Evolutionary conservation across 176 grass and related monocot genomes (phyloP), one percentile per base, ranked within the genome.

Genomic region (Pharus latifolius): DNA sequence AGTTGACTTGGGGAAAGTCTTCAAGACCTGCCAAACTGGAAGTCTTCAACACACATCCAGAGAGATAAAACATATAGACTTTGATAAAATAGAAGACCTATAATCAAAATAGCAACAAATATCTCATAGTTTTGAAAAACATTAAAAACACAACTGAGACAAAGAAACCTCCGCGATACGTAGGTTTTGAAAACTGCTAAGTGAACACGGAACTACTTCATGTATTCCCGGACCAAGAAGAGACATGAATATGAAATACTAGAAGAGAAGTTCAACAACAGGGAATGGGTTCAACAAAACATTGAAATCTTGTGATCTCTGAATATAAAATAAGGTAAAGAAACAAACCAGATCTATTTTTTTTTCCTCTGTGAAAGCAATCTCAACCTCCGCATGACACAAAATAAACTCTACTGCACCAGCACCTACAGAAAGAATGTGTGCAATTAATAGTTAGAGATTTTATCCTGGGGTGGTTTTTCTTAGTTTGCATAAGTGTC

Each of bases 351-450:
- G 82, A 0, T 48, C 67, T n/a, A 88, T 70, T 69, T 91, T 96
- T 60, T 85, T 96, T 42, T 91, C 92, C 62, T 96, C 88, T 14
- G 44, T 67, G 80, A 96, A 96, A 63, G 78, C 82, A 83, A 96
- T 96, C 38, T 85, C 78, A 86, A 91, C 88, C 80, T 91, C 92
- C 40, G 88, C 88, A 77, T 96, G 92, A 66, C 75, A 91, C 63
- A 96, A 43, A 86, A 96, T 88, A 51, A 96, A 96, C 73, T 96
- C 92, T 73, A 96, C 76, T 7, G 92, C 92, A 67, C 75, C 85
- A 70, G 82, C 84, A 65, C 92, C 92, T 96, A 63, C 42, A 90
- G 43, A 32, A 60, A 78, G 60, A 41, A 26, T 16, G 75, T 76
- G 13, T 51, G 35, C 13, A 56, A 69, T 69, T 80, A 62, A 28